Evolutionary conservation across 441 rosid species (phyloP).

Genomic region (Dalechampia spathulata): DNA sequence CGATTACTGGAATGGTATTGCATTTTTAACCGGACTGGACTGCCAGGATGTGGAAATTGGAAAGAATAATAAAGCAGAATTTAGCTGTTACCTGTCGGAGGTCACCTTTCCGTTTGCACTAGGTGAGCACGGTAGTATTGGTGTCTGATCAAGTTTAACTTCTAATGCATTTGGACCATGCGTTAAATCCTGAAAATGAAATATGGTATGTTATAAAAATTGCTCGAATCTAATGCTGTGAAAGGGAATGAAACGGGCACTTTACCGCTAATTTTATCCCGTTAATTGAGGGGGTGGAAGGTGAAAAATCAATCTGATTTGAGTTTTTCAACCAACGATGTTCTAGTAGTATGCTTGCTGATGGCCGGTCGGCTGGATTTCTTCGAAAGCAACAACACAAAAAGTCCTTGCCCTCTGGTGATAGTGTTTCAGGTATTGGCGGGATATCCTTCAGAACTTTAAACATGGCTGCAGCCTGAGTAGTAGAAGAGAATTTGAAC

Average conservation of each 20-base stretch:
- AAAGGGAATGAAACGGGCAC: too few species aligned
- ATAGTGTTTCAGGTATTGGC: constrained; percentile 63
- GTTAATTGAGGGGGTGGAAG: constrained; percentile 22
- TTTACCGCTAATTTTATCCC: constrained; percentile 47
- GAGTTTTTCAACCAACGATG: constrained; percentile 62
- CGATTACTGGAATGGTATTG: constrained; percentile 10
- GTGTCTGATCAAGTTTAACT: constrained; percentile 38
- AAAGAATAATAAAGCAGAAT: too few species aligned
- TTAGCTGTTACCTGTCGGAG: constrained; percentile 46
- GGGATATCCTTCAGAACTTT: constrained; percentile 82
- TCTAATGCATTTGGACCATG: constrained; percentile 36
- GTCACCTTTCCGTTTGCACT: constrained; percentile 26
- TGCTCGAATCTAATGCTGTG: not conserved
- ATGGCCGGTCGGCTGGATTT: constrained; percentile 84
- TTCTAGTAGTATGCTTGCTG: constrained; percentile 64
- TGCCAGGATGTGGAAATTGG: not conserved
- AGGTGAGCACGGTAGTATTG: constrained; percentile 24
- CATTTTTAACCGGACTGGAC: not conserved
- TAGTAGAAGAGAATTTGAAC: too few species aligned
- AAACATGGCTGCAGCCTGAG: constrained; percentile 96
- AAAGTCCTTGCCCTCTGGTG: constrained; percentile 82
- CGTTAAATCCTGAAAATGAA: constrained; percentile 44
- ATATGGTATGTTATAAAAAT: constrained; percentile 3
- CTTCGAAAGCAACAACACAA: constrained; percentile 63
- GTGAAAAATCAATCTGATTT: constrained; percentile 32